phyloP scores from a whole-genome alignment of 768 basidiomycete genomes.

The Leccinum imitatum region DNA sequence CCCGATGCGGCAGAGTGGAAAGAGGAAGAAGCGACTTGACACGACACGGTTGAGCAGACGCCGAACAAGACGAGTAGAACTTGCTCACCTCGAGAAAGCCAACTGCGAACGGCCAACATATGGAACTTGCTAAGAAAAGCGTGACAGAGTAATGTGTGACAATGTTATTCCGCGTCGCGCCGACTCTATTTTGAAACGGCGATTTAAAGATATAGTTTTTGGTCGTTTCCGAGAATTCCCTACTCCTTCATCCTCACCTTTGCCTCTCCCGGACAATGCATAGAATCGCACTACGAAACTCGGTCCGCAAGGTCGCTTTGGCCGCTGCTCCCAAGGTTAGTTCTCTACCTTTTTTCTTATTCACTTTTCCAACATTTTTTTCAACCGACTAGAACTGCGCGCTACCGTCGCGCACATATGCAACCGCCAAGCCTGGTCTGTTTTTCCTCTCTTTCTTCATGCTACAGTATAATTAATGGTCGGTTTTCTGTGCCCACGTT shows the following conservation, averaged over 20 bases:
- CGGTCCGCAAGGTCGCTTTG: constrained; percentile 74
- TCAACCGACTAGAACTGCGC: constrained; percentile 36
- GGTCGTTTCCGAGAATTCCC: constrained; percentile 36
- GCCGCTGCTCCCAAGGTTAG: constrained; percentile 64
- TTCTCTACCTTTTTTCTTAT: constrained; percentile 12
- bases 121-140: not conserved
- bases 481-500: constrained; percentile 12
- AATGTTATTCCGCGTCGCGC: constrained; percentile 4
- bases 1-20: constrained; percentile 35
- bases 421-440: constrained; percentile 96
- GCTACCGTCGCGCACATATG: constrained; percentile 79
- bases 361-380: constrained; percentile 11
- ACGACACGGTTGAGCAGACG: constrained; percentile 11
- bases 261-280: constrained; percentile 62
- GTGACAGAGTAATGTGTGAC: constrained; percentile 8
- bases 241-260: constrained; percentile 44
- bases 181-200: constrained; percentile 28
- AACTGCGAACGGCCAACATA: constrained; percentile 15
- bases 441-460: constrained; percentile 8
- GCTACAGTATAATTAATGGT: constrained; percentile 7
- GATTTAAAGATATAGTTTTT: constrained; percentile 33
- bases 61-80: not conserved
- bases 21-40: constrained; percentile 24
- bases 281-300: constrained; percentile 82
- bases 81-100: constrained; percentile 25